A percentile compares a stretch with the other conserved stretches of the same genome.
Conservation (phyloP, 1,139 yeast genomes). For the Hanseniaspora uvarum region DNA sequence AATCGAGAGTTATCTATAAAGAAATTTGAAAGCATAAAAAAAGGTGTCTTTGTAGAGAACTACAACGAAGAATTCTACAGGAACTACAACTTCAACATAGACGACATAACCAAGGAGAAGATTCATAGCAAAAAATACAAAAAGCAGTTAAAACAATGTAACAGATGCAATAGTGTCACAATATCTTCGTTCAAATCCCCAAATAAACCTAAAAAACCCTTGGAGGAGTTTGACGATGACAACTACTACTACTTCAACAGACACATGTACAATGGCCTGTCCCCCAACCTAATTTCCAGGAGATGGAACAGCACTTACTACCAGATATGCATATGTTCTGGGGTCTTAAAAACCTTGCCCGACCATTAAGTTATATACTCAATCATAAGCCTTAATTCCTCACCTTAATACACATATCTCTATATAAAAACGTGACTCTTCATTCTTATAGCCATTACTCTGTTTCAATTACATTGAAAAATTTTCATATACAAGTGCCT, state of each 20-base stretch:
- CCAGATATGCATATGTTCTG: slow-evolving; percentile 31
- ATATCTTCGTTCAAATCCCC: slow-evolving; percentile 28
- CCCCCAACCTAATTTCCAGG: slow-evolving; percentile 20
- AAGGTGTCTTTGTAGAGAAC: slow-evolving; percentile 1
- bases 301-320: slow-evolving; percentile 33
- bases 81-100: slow-evolving; percentile 23
- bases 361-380: neutral
- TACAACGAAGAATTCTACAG: slow-evolving; percentile 20
- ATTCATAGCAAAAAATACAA: slow-evolving; percentile 22
- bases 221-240: slow-evolving; percentile 5
- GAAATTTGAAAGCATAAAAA: neutral
- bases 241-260: slow-evolving; percentile 28
- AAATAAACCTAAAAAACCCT: neutral
- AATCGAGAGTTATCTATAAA: slow-evolving; percentile 13
- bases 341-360: slow-evolving; percentile 25
- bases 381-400: too few relatives aligned
- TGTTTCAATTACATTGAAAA: too few relatives aligned
- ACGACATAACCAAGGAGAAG: slow-evolving; percentile 30
- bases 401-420: too few relatives aligned
- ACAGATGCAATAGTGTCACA: slow-evolving; percentile 31
- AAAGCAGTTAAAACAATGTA: slow-evolving; percentile 28
- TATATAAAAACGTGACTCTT: too few relatives aligned
- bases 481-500: too few relatives aligned
- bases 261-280: slow-evolving; percentile 21
- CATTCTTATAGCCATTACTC: too few relatives aligned